These are phyloP conservation scores for Perkinsus marinus DNA, from an alignment of 169 alveolate genomes.

Conservation along the genomic window DNA sequence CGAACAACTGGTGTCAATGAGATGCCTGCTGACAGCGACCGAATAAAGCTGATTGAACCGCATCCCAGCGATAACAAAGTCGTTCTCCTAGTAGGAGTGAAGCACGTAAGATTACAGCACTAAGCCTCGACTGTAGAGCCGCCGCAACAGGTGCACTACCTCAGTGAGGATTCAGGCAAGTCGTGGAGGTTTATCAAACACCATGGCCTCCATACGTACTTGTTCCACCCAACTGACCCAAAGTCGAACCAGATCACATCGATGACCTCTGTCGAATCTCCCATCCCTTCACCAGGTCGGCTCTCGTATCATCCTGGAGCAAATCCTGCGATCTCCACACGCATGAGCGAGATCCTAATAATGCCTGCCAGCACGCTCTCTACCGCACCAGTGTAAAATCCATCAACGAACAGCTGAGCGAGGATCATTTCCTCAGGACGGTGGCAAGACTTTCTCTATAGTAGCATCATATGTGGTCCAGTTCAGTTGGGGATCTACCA, in stretches of 20 bases:
- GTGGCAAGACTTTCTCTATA: constrained; percentile 49
- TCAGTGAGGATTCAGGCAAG: not conserved
- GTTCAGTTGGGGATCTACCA: constrained; percentile 55
- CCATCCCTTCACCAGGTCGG: not conserved
- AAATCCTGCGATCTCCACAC: not conserved
- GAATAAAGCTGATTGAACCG: not conserved
- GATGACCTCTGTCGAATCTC: not conserved
- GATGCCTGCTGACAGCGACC: not conserved
- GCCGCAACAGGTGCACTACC: not conserved
- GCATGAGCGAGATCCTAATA: not conserved
- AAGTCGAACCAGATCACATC: not conserved
- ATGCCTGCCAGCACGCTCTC: not conserved
- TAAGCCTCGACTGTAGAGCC: not conserved
- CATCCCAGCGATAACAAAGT: not conserved
- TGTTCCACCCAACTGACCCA: not conserved
- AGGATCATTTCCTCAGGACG: constrained; percentile 15
- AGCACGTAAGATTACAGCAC: not conserved
- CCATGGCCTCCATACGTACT: not conserved
- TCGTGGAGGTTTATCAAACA: not conserved
- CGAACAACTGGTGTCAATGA: not conserved
- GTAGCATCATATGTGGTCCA: constrained; percentile 59
- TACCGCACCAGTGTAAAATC: not conserved
- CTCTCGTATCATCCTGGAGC: not conserved
- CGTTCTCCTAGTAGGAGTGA: not conserved
- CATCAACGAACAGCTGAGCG: not conserved